Evolutionary conservation across 2,329 filamentous ascomycete genomes (phyloP).

Genomic region (Clonostachys rosea): DNA sequence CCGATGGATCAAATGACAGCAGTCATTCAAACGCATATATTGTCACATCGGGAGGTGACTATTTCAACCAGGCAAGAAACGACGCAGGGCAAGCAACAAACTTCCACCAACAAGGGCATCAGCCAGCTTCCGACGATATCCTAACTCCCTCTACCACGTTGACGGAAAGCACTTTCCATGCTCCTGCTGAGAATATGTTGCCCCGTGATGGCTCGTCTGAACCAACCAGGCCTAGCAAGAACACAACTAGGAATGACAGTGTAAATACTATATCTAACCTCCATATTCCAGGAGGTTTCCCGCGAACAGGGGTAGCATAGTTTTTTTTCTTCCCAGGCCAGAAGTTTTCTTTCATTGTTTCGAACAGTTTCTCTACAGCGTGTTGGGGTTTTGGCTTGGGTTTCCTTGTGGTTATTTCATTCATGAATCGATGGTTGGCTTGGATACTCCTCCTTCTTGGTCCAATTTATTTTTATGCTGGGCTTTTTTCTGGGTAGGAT

Average conservation of each 20-base stretch:
- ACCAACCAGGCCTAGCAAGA: slow-evolving; percentile 1
- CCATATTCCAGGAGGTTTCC: slow-evolving; percentile 67
- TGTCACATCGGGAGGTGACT: slow-evolving; percentile 4
- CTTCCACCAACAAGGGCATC: no score
- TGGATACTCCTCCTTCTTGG: no score
- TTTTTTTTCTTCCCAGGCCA: neutral
- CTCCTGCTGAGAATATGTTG: no score
- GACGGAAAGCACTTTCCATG: no score
- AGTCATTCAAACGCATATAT: neutral
- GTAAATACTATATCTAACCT: slow-evolving; percentile 57
- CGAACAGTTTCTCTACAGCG: no score
- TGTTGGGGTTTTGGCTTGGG: neutral
- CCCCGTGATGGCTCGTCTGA: no score
- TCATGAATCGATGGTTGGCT: no score
- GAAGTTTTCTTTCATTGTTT: neutral
- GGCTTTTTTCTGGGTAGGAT: no score
- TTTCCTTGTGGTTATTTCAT: neutral
- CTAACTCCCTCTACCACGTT: no score
- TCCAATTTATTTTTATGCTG: no score
- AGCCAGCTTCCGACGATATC: no score
- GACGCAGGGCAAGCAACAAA: slow-evolving; percentile 13
- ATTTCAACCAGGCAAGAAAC: slow-evolving; percentile 7
- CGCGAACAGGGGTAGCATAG: slow-evolving; percentile 39
- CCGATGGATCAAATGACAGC: slow-evolving; percentile 5
- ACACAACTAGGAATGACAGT: slow-evolving; percentile 29